Percentiles rank a stretch among this genome's conserved stretches.
phyloP scores from a whole-genome alignment of 768 basidiomycete genomes.

The Boletus vinaceobasis region DNA sequence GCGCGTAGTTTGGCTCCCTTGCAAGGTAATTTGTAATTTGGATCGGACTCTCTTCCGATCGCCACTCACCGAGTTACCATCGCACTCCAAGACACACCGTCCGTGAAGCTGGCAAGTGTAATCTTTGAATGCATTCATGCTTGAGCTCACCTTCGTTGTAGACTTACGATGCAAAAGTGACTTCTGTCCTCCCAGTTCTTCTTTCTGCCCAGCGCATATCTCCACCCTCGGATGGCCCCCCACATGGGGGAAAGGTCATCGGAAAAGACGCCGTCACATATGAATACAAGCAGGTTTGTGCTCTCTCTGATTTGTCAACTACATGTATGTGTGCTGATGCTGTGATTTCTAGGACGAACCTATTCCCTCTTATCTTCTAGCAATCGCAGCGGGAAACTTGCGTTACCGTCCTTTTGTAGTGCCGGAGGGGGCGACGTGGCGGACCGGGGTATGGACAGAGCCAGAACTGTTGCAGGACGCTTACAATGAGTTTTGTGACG shows the following conservation, averaged over 20 bases:
- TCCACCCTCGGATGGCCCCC: constrained; percentile 65
- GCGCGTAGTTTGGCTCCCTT: constrained; percentile 75
- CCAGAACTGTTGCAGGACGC: constrained; percentile 74
- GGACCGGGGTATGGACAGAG: constrained; percentile 87
- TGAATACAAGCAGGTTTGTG: constrained; percentile 67
- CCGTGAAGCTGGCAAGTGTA: constrained; percentile 72
- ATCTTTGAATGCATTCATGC: background rate
- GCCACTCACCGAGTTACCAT: background rate
- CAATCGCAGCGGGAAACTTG: constrained; percentile 84
- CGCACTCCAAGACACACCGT: constrained; percentile 63
- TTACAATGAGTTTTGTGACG: constrained; percentile 86
- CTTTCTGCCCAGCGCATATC: constrained; percentile 80
- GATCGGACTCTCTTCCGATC: background rate
- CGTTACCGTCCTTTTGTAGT: constrained; percentile 64
- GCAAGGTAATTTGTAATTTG: constrained; percentile 56
- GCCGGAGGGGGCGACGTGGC: constrained; percentile 68
- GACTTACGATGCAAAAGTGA: constrained; percentile 83
- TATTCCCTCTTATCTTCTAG: constrained; percentile 90
- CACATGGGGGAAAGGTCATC: constrained; percentile 69
- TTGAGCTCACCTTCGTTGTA: constrained; percentile 24
- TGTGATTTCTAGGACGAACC: constrained; percentile 58
- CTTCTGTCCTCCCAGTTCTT: constrained; percentile 78
- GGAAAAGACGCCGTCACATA: constrained; percentile 76
- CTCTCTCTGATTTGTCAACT: background rate
- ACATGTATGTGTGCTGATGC: background rate